phyloP scores from a whole-genome alignment of 805 yeast species.

The Danielia oregonensis region DNA sequence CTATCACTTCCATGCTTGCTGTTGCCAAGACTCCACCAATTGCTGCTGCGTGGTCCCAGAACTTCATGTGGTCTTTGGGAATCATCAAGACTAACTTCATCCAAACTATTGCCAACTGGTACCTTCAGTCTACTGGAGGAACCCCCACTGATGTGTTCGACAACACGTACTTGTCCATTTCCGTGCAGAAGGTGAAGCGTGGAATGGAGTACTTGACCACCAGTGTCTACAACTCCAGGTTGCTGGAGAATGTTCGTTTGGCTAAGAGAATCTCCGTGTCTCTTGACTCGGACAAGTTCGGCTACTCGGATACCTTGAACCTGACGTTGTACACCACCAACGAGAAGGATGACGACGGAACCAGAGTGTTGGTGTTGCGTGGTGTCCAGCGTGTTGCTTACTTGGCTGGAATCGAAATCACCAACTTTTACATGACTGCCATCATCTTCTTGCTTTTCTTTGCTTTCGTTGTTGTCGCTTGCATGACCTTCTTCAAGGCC shows the following conservation, averaged over 20 bases:
- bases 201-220: conserved; percentile 13
- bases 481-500: conserved; percentile 63
- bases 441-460: conserved; percentile 79
- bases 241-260: conserved; percentile 10
- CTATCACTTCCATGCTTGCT: conserved; percentile 93
- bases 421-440: conserved; percentile 82
- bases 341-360: conserved; percentile 57
- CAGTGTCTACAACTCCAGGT: conserved; percentile 11
- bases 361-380: conserved; percentile 75
- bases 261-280: conserved; percentile 30
- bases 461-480: conserved; percentile 56
- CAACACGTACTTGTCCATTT: conserved; percentile 67
- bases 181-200: conserved; percentile 58
- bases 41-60: conserved; percentile 97
- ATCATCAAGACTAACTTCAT: conserved; percentile 72
- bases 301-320: conserved; percentile 39
- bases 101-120: conserved; percentile 88
- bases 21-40: conserved; percentile 91
- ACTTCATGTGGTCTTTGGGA: conserved; percentile 96
- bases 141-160: conserved; percentile 69
- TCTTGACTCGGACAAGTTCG: conserved; percentile 45
- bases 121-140: conserved; percentile 94
- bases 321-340: conserved; percentile 59
- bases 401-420: conserved; percentile 79
- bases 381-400: conserved; percentile 92